phyloP scores from a whole-genome alignment of 176 grass and related monocot genomes.

The Thalia dealbata region DNA sequence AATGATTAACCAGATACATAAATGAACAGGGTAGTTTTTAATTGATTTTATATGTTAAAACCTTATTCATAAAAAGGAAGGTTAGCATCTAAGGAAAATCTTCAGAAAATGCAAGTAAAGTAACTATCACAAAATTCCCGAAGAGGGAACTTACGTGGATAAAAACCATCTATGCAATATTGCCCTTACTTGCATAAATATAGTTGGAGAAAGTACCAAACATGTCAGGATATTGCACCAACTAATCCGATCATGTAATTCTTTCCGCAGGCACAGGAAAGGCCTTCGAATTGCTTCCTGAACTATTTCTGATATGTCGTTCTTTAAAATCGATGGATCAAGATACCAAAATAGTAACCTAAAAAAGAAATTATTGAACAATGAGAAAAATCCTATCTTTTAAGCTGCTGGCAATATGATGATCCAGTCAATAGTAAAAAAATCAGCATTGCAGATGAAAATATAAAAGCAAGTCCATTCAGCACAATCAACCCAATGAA shows the following conservation, averaged over 20 bases:
- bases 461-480: no score
- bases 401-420: not conserved
- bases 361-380: not conserved
- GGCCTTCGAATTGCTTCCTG: conserved; percentile 48
- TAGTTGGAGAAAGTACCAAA: conserved; percentile 49
- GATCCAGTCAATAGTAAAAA: not conserved
- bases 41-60: no score
- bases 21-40: no score
- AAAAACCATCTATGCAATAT: conserved; percentile 67
- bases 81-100: no score
- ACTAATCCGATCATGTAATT: conserved; percentile 40
- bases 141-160: conserved; percentile 45
- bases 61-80: no score
- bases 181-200: conserved; percentile 56
- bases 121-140: no score
- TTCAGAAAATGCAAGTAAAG: no score
- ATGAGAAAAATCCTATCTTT: not conserved
- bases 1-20: no score
- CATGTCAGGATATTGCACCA: conserved; percentile 57
- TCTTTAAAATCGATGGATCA: conserved; percentile 55
- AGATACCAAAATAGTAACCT: conserved; percentile 66
- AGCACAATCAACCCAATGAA: no score
- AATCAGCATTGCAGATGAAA: not conserved
- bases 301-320: conserved; percentile 56
- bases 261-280: conserved; percentile 63